Conservation (phyloP, 257 asterid genomes). For the Thymus mandschuricus region DNA sequence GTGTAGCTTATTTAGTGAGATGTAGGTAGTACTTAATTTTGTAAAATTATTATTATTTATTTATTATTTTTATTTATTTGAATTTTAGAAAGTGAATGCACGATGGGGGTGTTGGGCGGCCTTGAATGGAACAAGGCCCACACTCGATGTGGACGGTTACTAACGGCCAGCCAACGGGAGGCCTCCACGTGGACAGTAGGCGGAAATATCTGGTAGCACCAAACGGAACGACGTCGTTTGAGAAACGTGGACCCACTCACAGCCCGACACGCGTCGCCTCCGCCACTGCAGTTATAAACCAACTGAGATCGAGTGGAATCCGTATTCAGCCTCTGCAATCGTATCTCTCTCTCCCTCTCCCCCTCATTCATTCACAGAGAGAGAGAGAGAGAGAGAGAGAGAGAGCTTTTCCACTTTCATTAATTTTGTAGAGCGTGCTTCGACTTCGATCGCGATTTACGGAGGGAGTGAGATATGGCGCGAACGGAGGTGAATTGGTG, state of each 20-base stretch:
- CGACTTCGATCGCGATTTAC: neutral
- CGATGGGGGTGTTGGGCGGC: slow-evolving; percentile 25
- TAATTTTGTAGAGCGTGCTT: neutral
- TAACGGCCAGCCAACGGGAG: neutral
- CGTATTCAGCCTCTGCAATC: neutral
- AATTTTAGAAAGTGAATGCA: neutral
- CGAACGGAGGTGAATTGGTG: slow-evolving; percentile 48
- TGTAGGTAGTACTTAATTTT: no score
- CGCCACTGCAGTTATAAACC: neutral
- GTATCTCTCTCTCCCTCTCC: slow-evolving; percentile 17
- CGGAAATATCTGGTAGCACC: slow-evolving; percentile 2
- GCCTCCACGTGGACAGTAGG: slow-evolving; percentile 25
- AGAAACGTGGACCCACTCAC: neutral
- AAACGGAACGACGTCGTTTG: neutral
- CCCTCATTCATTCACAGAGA: slow-evolving; percentile 9
- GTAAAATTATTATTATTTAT: no score
- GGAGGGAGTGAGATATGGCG: neutral
- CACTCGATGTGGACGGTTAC: neutral
- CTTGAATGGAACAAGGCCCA: slow-evolving; percentile 25
- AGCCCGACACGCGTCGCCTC: slow-evolving; percentile 22
- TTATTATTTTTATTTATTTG: no score
- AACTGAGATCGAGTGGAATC: neutral
- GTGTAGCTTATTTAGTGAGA: no score
- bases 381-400: slow-evolving; percentile 3
- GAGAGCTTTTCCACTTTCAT: neutral